Evolutionary conservation across 352 stramenopile species (phyloP).

Genomic region (Pilasporangium apinafurcum): DNA sequence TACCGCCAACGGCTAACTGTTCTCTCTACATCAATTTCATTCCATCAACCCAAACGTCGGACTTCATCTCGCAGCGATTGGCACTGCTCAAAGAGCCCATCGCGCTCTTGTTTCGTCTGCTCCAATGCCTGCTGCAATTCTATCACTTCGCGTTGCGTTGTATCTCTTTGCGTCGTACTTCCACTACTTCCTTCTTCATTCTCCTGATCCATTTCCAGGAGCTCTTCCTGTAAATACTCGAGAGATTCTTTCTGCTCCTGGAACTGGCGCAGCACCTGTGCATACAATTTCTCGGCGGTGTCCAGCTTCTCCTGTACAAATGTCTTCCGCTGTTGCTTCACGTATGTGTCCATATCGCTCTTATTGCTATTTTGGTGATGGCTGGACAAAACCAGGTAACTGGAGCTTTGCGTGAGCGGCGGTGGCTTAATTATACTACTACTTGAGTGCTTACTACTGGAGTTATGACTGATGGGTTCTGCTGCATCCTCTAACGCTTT

Average conservation of each 20-base stretch:
- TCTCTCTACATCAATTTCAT: too few species aligned
- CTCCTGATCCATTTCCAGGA: slow-evolving; percentile 47
- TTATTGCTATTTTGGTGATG: slow-evolving; percentile 4
- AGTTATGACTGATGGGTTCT: too few species aligned
- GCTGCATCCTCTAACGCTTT: slow-evolving; percentile 1
- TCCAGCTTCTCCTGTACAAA: slow-evolving; percentile 57
- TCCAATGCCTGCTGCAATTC: slow-evolving; percentile 18
- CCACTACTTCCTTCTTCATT: slow-evolving; percentile 8
- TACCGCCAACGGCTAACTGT: too few species aligned
- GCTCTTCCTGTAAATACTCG: slow-evolving; percentile 52
- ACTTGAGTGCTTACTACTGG: too few species aligned
- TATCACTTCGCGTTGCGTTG: slow-evolving; percentile 17
- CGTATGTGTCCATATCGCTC: slow-evolving; percentile 18
- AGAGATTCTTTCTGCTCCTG: slow-evolving; percentile 56
- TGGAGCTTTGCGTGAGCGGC: slow-evolving; percentile 7
- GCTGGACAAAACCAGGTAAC: slow-evolving; percentile 18
- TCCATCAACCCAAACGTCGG: too few species aligned
- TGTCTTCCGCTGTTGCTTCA: slow-evolving; percentile 30
- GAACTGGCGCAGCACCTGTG: slow-evolving; percentile 60
- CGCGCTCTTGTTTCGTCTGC: slow-evolving; percentile 36
- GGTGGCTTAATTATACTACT: too few species aligned
- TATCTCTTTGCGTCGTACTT: background rate
- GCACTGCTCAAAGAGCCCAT: slow-evolving; percentile 59
- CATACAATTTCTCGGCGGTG: slow-evolving; percentile 63
- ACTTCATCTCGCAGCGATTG: slow-evolving; percentile 49